Evolutionary conservation across 1,284 basidiomycete species (phyloP).

Genomic region (Ganoderma lucidum): DNA sequence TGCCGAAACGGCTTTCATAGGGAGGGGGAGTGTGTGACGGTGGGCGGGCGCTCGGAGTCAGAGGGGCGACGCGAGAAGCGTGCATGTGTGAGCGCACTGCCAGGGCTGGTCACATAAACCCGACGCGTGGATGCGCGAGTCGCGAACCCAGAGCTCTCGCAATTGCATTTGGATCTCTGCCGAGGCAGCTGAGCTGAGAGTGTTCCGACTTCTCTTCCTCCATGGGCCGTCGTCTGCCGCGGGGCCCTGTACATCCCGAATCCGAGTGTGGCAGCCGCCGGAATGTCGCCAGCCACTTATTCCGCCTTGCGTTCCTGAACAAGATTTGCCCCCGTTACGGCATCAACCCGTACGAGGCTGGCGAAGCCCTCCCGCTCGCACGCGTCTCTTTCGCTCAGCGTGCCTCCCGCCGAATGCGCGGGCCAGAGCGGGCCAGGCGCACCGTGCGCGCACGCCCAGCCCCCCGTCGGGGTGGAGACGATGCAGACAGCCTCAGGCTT

Average conservation of each 20-base stretch:
- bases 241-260: not conserved
- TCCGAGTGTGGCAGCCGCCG: constrained; percentile 1
- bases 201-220: not conserved
- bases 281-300: constrained; percentile 17
- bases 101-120: not conserved
- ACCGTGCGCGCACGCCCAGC: constrained; percentile 9
- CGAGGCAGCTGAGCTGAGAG: not conserved
- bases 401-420: not conserved
- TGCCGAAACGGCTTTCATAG: not conserved
- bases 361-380: not conserved
- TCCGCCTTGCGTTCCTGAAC: constrained; percentile 22
- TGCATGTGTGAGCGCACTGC: not conserved
- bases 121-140: not conserved
- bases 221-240: not conserved
- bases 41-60: not conserved
- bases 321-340: constrained; percentile 29
- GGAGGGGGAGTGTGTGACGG: not conserved
- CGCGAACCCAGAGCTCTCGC: not conserved
- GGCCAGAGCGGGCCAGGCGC: constrained; percentile 25
- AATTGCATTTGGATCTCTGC: not conserved
- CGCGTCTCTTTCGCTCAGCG: not conserved
- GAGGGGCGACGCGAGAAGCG: constrained; percentile 3
- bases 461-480: constrained; percentile 30
- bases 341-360: not conserved
- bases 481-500: constrained; percentile 11